These are phyloP conservation scores for Phytophthora uliginosa DNA, from an alignment of 352 stramenopile genomes.

Conservation along the genomic window DNA sequence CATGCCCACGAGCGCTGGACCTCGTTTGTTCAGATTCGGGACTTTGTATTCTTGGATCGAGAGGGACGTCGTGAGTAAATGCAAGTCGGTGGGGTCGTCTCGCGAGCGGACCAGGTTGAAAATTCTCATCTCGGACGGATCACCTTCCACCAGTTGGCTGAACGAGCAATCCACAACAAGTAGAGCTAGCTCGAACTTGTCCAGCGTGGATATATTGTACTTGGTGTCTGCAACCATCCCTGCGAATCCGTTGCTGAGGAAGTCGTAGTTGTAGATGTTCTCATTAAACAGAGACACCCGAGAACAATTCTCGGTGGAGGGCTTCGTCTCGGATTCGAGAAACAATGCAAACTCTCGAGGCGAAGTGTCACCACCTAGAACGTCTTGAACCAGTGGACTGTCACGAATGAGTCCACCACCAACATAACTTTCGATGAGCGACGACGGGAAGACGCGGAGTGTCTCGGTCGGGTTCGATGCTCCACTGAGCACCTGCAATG, in stretches of 20 bases:
- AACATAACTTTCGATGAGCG: constrained; percentile 34
- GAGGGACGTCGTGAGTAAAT: constrained; percentile 24
- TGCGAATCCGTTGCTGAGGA: constrained; percentile 32
- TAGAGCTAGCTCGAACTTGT: constrained; percentile 36
- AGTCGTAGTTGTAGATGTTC: constrained; percentile 37
- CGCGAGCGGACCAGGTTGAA: constrained; percentile 33
- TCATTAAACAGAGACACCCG: neutral
- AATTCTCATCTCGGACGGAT: constrained; percentile 6
- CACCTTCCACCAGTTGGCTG: constrained; percentile 12
- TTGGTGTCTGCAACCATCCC: constrained; percentile 21
- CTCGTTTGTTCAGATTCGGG: constrained; percentile 14
- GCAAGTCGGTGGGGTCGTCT: constrained; percentile 4
- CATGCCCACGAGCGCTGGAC: constrained; percentile 25
- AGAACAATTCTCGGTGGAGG: constrained; percentile 23
- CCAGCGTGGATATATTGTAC: constrained; percentile 46
- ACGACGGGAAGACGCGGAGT: neutral
- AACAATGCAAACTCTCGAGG: constrained; percentile 39
- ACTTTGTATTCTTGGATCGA: constrained; percentile 37
- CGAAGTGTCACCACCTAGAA: constrained; percentile 25
- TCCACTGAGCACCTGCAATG: constrained; percentile 21
- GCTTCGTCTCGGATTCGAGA: constrained; percentile 25
- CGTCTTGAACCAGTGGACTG: constrained; percentile 35
- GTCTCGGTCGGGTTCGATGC: constrained; percentile 15
- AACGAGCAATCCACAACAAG: constrained; percentile 46
- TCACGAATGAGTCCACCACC: constrained; percentile 28